Evolutionary conservation across 257 asterid genomes (phyloP), one percentile per base, ranked within the genome.

Genomic region (Rauvolfia tetraphylla): DNA sequence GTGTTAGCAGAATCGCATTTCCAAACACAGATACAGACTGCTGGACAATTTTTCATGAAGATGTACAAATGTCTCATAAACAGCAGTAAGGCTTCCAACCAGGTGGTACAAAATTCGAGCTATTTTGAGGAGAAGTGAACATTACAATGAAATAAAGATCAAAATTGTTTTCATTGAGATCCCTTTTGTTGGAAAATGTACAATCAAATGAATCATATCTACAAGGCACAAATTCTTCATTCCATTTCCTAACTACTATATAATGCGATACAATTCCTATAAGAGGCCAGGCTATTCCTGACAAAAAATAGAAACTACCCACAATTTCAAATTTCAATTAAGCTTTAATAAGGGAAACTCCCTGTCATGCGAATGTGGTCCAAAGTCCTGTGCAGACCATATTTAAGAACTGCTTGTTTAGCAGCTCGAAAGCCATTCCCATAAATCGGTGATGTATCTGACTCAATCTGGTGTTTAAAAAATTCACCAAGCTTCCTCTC

Each of bases 391-490:
- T 82, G 85, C 76, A 95, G 68, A 67, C 99, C 99, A 68, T 89
- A 92, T 81, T 85, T 86, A 66, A 79, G 79, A 69, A 91, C 97
- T 0, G 96, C 97, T 51, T 82, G 87, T 53, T 91, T 89, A 77
- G 95, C 99, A 38, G 89, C 90, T 77, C 98, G 77, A 71, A 90
- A 95, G 22, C 99, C 98, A 67, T 95, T 84, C 70, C 99, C 99
- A 68, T 95, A 95, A 9, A 95, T 91, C 34, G 84, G 84, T 3
- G 99, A 95, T 13, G 93, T 81, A 73, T 95, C 99, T 0, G 97
- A 86, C 81, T 90, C 96, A 22, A 95, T 95, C 88, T 95, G 99
- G 76, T 93, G 90, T 84, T 93, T 93, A 79, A 91, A 90, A 76
- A 91, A 95, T 80, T 84, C 87, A 39, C 97, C 91, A 1, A 95